These are phyloP conservation scores for Vitis vinifera DNA, from an alignment of 164 flowering plant genomes.

Conservation along the genomic window DNA sequence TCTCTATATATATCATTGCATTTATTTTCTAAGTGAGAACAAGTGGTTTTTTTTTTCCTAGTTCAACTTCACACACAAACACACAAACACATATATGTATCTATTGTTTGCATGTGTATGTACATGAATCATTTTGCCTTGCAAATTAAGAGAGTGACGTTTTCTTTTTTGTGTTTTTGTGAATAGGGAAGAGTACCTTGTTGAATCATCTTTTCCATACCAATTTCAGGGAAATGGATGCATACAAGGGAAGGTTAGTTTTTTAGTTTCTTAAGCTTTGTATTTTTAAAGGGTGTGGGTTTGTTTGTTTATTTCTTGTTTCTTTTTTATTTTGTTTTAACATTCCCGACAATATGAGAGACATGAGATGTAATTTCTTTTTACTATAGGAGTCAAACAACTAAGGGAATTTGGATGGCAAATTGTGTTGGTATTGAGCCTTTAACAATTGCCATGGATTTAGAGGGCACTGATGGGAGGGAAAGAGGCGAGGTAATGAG, in stretches of 20 bases:
- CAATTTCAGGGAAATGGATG: slow-evolving; percentile 73
- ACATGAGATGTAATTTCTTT: background rate
- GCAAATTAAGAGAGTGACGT: too few species aligned
- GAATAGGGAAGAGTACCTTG: slow-evolving; percentile 70
- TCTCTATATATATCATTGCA: too few species aligned
- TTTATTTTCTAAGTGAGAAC: too few species aligned
- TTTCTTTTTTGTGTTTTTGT: slow-evolving; percentile 2
- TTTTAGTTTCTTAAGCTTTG: background rate
- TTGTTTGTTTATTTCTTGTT: background rate
- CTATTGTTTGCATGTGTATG: background rate
- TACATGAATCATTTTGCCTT: too few species aligned
- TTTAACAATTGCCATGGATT: slow-evolving; percentile 68
- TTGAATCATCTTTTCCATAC: slow-evolving; percentile 63
- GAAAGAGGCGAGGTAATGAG: slow-evolving; percentile 71
- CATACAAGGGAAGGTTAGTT: slow-evolving; percentile 60
- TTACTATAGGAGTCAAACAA: slow-evolving; percentile 59
- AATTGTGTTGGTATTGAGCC: slow-evolving; percentile 64
- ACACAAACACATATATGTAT: too few species aligned
- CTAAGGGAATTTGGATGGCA: slow-evolving; percentile 76
- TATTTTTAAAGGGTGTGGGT: too few species aligned
- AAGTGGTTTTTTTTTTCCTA: too few species aligned
- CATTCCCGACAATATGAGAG: too few species aligned
- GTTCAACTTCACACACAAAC: too few species aligned
- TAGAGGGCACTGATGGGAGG: slow-evolving; percentile 79
- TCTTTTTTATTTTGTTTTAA: background rate